Conservation (phyloP, 495 filamentous ascomycete genomes). For the Penicillium bialowiezense region DNA sequence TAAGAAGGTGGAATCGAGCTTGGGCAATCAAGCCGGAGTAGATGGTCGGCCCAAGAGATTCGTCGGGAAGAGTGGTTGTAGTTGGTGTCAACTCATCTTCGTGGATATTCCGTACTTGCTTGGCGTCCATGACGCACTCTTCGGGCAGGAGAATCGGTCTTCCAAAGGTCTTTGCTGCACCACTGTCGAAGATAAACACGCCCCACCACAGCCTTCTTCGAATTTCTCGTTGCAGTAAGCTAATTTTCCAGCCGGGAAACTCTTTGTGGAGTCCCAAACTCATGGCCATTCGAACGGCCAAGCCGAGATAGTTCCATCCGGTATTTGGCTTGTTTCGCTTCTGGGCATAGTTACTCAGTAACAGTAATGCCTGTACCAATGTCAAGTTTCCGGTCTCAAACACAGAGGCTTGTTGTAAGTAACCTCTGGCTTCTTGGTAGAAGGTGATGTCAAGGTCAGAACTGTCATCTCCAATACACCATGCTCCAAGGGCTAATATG, state of each 20-base stretch:
- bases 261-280: slow-evolving; percentile 55
- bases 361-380: slow-evolving; percentile 48
- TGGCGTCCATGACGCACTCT: slow-evolving; percentile 46
- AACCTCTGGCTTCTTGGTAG: slow-evolving; percentile 45
- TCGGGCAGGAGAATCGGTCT: slow-evolving; percentile 47
- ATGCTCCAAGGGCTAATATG: slow-evolving; percentile 50
- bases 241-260: slow-evolving; percentile 53
- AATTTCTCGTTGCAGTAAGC: slow-evolving; percentile 47
- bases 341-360: slow-evolving; percentile 54
- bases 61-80: slow-evolving; percentile 40
- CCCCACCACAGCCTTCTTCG: slow-evolving; percentile 47
- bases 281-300: slow-evolving; percentile 53
- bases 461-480: slow-evolving; percentile 49
- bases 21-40: slow-evolving; percentile 51
- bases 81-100: slow-evolving; percentile 44
- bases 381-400: slow-evolving; percentile 53
- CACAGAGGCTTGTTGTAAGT: slow-evolving; percentile 43
- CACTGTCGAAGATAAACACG: slow-evolving; percentile 48
- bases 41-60: slow-evolving; percentile 43
- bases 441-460: slow-evolving; percentile 47
- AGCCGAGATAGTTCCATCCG: slow-evolving; percentile 52
- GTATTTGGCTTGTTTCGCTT: slow-evolving; percentile 57
- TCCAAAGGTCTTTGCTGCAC: slow-evolving; percentile 47
- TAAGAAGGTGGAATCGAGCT: slow-evolving; percentile 46
- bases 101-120: slow-evolving; percentile 48